These are phyloP conservation scores for Fagopyrum tataricum DNA, from an alignment of 148 eudicot species.

Conservation along the genomic window DNA sequence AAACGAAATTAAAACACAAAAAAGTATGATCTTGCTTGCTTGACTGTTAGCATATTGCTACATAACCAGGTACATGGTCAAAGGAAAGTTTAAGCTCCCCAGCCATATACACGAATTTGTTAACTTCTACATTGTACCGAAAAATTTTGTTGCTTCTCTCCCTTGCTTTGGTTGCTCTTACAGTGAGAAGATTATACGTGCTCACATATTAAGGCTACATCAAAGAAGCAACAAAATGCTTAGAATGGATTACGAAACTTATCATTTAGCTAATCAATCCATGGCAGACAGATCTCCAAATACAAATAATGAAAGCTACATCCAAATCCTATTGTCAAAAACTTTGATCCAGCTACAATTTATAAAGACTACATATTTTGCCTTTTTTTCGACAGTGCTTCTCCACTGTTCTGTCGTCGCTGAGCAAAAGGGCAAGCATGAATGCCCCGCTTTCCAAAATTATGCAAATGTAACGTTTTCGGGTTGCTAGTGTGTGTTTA, in stretches of 20 bases:
- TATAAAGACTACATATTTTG: background rate
- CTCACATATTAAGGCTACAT: background rate
- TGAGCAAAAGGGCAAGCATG: background rate
- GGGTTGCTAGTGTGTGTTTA: background rate
- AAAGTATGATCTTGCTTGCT: no score
- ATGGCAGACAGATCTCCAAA: background rate
- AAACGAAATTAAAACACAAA: no score
- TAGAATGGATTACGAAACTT: background rate
- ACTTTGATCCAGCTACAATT: background rate
- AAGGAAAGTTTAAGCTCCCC: background rate
- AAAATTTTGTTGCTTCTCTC: background rate
- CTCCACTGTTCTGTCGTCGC: background rate
- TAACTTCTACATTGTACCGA: background rate
- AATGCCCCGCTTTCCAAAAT: conserved; percentile 1
- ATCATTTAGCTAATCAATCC: background rate
- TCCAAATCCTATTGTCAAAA: background rate
- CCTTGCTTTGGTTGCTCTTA: background rate
- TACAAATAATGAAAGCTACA: background rate
- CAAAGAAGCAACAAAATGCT: background rate
- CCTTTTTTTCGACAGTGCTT: background rate
- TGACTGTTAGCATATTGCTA: background rate
- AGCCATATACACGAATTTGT: background rate
- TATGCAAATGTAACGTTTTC: background rate
- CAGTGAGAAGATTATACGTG: background rate
- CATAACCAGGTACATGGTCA: background rate